Conservation (phyloP, 176 grass and related monocot genomes). For the Oryza meridionalis region DNA sequence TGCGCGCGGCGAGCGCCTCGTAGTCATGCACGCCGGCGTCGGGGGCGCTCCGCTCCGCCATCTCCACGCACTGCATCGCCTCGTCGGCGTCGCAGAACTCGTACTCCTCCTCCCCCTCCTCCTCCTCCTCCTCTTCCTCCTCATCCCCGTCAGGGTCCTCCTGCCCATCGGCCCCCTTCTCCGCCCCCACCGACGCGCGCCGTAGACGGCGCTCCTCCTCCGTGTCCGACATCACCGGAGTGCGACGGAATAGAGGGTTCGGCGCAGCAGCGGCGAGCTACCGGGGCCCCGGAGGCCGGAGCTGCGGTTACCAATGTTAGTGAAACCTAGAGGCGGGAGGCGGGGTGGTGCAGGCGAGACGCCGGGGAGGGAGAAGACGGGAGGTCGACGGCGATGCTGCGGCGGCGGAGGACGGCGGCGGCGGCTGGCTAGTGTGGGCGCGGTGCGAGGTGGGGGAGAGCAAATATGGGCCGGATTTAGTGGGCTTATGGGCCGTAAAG, state of each 20-base stretch:
- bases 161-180: neutral
- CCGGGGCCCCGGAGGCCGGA: too few species aligned
- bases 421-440: too few species aligned
- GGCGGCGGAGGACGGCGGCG: too few species aligned
- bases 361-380: neutral
- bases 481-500: too few species aligned
- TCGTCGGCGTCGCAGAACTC: constrained; percentile 48
- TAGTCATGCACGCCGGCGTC: constrained; percentile 46
- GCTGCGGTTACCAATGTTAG: too few species aligned
- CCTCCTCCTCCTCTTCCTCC: constrained; percentile 30
- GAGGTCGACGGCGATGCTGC: neutral
- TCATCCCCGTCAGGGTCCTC: neutral
- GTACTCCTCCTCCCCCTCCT: constrained; percentile 47
- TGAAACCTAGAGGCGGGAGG: neutral
- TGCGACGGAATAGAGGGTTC: neutral
- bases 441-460: too few species aligned
- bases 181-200: neutral
- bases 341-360: neutral
- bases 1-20: constrained; percentile 61
- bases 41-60: constrained; percentile 9
- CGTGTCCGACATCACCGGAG: neutral
- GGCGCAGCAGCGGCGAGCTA: neutral
- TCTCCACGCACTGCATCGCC: constrained; percentile 47
- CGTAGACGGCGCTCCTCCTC: neutral
- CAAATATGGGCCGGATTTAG: too few species aligned